A percentile compares a stretch with the other conserved stretches of the same genome.
Evolutionary conservation across 257 asterid genomes (phyloP).

Genomic region (Petrea volubilis): DNA sequence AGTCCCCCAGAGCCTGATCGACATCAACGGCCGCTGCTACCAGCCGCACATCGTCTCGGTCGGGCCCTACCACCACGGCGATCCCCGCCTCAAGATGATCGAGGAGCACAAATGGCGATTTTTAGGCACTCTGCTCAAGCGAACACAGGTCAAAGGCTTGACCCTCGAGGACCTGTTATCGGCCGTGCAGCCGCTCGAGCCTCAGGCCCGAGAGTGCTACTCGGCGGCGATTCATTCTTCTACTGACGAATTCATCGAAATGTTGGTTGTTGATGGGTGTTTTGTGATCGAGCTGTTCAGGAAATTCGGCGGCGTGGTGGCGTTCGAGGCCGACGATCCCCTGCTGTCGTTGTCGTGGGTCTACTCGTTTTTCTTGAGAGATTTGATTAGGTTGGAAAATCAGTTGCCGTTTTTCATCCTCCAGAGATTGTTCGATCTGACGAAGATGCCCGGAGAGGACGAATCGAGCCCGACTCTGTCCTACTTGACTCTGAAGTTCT

Average conservation of each 20-base stretch:
- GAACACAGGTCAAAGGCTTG: slow-evolving; percentile 35
- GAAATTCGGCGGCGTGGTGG: slow-evolving; percentile 54
- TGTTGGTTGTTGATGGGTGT: slow-evolving; percentile 88
- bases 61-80: slow-evolving; percentile 89
- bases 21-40: slow-evolving; percentile 65
- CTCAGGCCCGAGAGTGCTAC: slow-evolving; percentile 67
- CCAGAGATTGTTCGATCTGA: slow-evolving; percentile 54
- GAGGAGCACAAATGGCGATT: slow-evolving; percentile 94
- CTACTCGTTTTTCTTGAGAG: slow-evolving; percentile 59
- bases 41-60: slow-evolving; percentile 71
- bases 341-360: slow-evolving; percentile 72
- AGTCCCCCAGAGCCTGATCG: slow-evolving; percentile 67
- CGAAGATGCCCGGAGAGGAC: slow-evolving; percentile 35
- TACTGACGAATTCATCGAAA: slow-evolving; percentile 66
- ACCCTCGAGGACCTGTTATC: slow-evolving; percentile 43
- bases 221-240: slow-evolving; percentile 37
- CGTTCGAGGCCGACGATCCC: slow-evolving; percentile 70
- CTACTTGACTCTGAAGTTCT: slow-evolving; percentile 48
- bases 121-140: slow-evolving; percentile 48
- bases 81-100: slow-evolving; percentile 60
- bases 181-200: slow-evolving; percentile 61
- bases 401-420: slow-evolving; percentile 84
- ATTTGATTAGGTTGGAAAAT: slow-evolving; percentile 73
- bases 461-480: slow-evolving; percentile 46
- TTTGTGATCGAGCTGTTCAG: slow-evolving; percentile 74